Percentiles rank a stretch among this genome's conserved stretches.
These are phyloP conservation scores for Rutstroemia sydowiana DNA, from an alignment of 2,329 filamentous ascomycete genomes.

Conservation along the genomic window DNA sequence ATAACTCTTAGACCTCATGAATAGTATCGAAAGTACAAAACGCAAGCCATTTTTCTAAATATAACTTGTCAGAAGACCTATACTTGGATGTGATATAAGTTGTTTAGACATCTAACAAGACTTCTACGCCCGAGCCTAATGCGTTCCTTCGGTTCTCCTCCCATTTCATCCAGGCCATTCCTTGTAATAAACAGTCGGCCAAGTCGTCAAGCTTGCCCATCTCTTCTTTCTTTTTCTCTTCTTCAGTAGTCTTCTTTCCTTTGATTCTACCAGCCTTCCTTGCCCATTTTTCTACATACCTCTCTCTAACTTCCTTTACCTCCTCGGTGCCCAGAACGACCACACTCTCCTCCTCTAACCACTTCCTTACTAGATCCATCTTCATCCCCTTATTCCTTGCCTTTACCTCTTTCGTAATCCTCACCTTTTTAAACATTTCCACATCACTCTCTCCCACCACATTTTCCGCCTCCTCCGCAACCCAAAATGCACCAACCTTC, in stretches of 20 bases:
- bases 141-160: constrained; percentile 47
- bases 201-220: constrained; percentile 69
- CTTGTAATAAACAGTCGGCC: constrained; percentile 73
- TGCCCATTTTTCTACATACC: constrained; percentile 31
- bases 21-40: background rate
- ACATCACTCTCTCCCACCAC: constrained; percentile 23
- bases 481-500: constrained; percentile 50
- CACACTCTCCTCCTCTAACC: constrained; percentile 34
- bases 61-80: too few relatives aligned
- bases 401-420: constrained; percentile 36
- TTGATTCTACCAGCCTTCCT: constrained; percentile 23
- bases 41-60: too few relatives aligned
- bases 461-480: constrained; percentile 26
- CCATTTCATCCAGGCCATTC: constrained; percentile 71
- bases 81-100: background rate
- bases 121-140: constrained; percentile 28
- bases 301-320: constrained; percentile 31
- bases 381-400: constrained; percentile 49
- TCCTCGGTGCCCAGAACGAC: constrained; percentile 29
- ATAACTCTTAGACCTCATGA: background rate
- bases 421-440: constrained; percentile 27
- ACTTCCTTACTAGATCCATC: constrained; percentile 52
- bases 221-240: constrained; percentile 21
- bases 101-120: constrained; percentile 20
- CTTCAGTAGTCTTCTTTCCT: constrained; percentile 17